These are phyloP conservation scores for Paxillus involutus DNA, from an alignment of 768 basidiomycete species.

Conservation along the genomic window DNA sequence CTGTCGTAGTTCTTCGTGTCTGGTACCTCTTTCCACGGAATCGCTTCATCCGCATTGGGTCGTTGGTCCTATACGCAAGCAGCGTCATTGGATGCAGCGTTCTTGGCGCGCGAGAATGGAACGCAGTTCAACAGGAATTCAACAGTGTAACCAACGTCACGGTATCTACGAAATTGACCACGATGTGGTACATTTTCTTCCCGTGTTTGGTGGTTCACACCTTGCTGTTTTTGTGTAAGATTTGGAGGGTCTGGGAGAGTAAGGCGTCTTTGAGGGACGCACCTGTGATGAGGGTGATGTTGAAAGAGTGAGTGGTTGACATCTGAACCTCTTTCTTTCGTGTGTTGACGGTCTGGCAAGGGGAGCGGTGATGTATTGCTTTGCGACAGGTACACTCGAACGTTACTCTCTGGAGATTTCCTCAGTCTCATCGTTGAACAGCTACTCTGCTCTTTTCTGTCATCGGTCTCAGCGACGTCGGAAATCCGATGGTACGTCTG, in stretches of 20 bases:
- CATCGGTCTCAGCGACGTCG: background rate
- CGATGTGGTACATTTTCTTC: background rate
- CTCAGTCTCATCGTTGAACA: background rate
- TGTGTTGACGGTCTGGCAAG: background rate
- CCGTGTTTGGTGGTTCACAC: constrained; percentile 23
- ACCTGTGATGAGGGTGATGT: constrained; percentile 34
- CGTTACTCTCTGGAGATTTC: background rate
- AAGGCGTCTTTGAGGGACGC: constrained; percentile 31
- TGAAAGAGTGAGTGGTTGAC: constrained; percentile 35
- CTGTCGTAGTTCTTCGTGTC: constrained; percentile 38
- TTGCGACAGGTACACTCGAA: background rate
- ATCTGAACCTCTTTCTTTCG: background rate
- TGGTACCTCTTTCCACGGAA: constrained; percentile 42
- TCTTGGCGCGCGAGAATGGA: constrained; percentile 35
- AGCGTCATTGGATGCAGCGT: constrained; percentile 31
- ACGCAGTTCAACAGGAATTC: constrained; percentile 27
- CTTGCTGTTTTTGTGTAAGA: constrained; percentile 36
- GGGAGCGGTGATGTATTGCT: constrained; percentile 1
- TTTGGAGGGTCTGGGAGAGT: constrained; percentile 34
- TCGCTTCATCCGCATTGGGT: constrained; percentile 23
- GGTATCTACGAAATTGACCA: background rate
- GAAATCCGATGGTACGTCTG: background rate
- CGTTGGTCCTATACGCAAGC: constrained; percentile 29
- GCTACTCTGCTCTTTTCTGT: constrained; percentile 1
- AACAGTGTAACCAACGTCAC: background rate